phyloP scores from a whole-genome alignment of 192 early-diverging fungal species.

The Rhizoclosmatium globosum region DNA sequence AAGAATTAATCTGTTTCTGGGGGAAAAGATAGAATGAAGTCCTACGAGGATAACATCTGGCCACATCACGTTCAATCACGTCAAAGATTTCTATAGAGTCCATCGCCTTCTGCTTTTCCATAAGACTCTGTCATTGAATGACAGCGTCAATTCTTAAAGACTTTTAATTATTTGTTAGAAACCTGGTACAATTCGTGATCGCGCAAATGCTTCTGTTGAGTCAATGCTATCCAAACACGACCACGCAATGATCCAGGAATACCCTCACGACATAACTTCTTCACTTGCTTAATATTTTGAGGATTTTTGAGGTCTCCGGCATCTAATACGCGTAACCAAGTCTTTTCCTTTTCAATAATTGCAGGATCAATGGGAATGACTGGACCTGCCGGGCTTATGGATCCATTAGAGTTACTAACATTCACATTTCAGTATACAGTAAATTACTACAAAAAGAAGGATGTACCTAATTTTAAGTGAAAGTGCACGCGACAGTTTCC shows the following conservation, averaged over 20 bases:
- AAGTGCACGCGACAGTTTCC: no score
- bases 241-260: conserved; percentile 76
- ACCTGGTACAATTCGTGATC: conserved; percentile 37
- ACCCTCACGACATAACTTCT: conserved; percentile 74
- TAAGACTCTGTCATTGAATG: not conserved
- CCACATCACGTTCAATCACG: conserved; percentile 90
- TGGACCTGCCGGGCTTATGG: not conserved
- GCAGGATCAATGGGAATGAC: not conserved
- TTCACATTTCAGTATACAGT: no score
- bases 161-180: no score
- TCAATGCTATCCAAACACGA: conserved; percentile 73
- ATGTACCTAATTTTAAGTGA: no score
- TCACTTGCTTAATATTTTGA: conserved; percentile 36
- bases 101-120: conserved; percentile 26
- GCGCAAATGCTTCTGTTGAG: conserved; percentile 32
- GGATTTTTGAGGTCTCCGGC: not conserved
- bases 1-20: not conserved
- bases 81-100: conserved; percentile 74
- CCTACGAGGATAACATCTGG: conserved; percentile 81
- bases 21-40: not conserved
- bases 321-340: conserved; percentile 11
- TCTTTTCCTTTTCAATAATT: conserved; percentile 1
- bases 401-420: no score
- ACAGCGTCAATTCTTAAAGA: not conserved
- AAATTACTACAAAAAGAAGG: no score